A percentile compares a stretch with the other conserved stretches of the same genome.
Conservation (phyloP, 1,284 basidiomycete species). For the Ustilago nuda region DNA sequence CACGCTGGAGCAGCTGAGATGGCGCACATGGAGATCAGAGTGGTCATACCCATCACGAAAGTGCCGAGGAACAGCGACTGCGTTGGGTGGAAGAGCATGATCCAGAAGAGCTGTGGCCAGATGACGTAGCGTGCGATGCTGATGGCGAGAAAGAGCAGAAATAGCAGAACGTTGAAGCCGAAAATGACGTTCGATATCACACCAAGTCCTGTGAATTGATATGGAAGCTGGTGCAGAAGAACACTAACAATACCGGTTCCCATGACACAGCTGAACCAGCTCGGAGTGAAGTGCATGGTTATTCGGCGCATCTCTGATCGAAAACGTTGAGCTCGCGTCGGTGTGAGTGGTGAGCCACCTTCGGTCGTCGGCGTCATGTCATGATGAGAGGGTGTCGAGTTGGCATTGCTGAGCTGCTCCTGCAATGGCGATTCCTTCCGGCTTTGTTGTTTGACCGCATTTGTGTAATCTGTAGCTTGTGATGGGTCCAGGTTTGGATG, state of each 20-base stretch:
- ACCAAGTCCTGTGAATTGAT: slow-evolving; percentile 70
- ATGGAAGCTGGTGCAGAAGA: slow-evolving; percentile 71
- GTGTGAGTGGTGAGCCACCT: slow-evolving; percentile 5
- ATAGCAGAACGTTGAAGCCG: slow-evolving; percentile 77
- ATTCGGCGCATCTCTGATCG: slow-evolving; percentile 33
- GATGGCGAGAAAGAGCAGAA: slow-evolving; percentile 73
- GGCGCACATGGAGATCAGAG: slow-evolving; percentile 75
- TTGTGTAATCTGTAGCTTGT: not conserved
- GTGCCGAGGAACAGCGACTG: slow-evolving; percentile 79
- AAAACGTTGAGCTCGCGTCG: slow-evolving; percentile 15
- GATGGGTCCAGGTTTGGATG: slow-evolving; percentile 8
- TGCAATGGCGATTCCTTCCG: not conserved
- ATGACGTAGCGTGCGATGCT: slow-evolving; percentile 73
- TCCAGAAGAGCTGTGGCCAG: slow-evolving; percentile 74
- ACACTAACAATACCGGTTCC: slow-evolving; percentile 72
- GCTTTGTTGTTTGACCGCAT: not conserved
- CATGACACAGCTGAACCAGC: slow-evolving; percentile 67
- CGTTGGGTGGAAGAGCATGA: slow-evolving; percentile 75
- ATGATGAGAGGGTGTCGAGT: slow-evolving; percentile 4
- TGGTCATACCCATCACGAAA: slow-evolving; percentile 78
- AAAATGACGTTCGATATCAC: slow-evolving; percentile 73
- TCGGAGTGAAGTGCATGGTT: slow-evolving; percentile 55
- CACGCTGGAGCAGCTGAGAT: slow-evolving; percentile 70
- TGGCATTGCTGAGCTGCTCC: slow-evolving; percentile 10
- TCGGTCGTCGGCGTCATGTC: not conserved